Evolutionary conservation across 768 basidiomycete genomes (phyloP).

Genomic region (Strobilomyces dryophilus): DNA sequence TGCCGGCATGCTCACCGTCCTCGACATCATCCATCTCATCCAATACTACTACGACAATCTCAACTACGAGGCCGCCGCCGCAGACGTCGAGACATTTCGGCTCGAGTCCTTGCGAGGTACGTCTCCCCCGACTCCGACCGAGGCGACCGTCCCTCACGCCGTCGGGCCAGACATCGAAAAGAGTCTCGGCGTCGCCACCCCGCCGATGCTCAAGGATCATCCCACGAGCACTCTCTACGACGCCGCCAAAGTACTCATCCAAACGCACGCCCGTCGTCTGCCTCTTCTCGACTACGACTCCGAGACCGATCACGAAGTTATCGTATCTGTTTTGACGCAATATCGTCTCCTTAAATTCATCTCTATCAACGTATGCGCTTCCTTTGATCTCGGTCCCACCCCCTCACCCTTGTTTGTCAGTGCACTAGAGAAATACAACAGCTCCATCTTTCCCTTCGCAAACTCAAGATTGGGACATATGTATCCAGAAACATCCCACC

Average conservation of each 20-base stretch:
- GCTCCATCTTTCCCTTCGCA: slow-evolving; percentile 75
- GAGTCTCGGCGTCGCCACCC: slow-evolving; percentile 85
- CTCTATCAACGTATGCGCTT: slow-evolving; percentile 78
- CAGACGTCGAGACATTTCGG: slow-evolving; percentile 90
- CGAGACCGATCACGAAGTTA: slow-evolving; percentile 92
- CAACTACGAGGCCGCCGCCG: slow-evolving; percentile 76
- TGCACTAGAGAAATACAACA: slow-evolving; percentile 82
- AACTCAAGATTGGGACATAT: slow-evolving; percentile 92
- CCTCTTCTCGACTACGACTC: slow-evolving; percentile 92
- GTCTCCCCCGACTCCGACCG: slow-evolving; percentile 21
- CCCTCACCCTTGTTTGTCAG: slow-evolving; percentile 37
- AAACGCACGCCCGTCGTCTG: slow-evolving; percentile 91
- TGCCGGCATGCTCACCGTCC: slow-evolving; percentile 98
- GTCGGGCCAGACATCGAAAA: slow-evolving; percentile 79
- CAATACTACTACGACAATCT: slow-evolving; percentile 93
- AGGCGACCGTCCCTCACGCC: not conserved
- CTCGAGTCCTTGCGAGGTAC: slow-evolving; percentile 85
- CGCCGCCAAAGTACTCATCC: slow-evolving; percentile 84
- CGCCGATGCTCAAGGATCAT: slow-evolving; percentile 85
- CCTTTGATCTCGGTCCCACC: not conserved
- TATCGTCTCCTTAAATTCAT: slow-evolving; percentile 98
- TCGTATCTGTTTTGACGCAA: slow-evolving; percentile 94
- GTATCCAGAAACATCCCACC: slow-evolving; percentile 51
- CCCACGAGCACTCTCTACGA: slow-evolving; percentile 86
- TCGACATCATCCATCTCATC: slow-evolving; percentile 98